Conservation (phyloP, 2,329 filamentous ascomycete genomes). For the Raffaelea ambrosiae region DNA sequence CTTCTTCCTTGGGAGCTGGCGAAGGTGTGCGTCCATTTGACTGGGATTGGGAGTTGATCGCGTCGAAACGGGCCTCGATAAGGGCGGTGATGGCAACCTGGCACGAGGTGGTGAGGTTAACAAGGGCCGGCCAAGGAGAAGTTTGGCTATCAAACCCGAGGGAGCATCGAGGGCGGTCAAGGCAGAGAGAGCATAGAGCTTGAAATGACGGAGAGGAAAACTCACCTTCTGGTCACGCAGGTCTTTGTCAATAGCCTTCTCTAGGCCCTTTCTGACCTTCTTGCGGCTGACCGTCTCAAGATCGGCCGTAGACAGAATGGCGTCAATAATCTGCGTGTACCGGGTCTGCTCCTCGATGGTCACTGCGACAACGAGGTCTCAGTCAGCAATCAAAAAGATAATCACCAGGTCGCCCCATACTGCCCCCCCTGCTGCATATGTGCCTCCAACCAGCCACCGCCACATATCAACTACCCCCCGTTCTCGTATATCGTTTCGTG, state of each 20-base stretch:
- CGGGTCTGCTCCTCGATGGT: constrained; percentile 37
- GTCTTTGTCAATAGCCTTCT: constrained; percentile 47
- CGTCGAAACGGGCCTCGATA: constrained; percentile 67
- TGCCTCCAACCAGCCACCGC: constrained; percentile 1
- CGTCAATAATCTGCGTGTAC: constrained; percentile 53
- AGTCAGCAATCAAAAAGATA: no score
- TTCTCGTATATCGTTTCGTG: no score
- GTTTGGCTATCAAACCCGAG: background rate
- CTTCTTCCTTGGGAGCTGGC: constrained; percentile 14
- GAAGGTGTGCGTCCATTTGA: constrained; percentile 34
- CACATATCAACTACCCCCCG: background rate
- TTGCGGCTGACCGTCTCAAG: constrained; percentile 57
- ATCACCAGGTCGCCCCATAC: background rate
- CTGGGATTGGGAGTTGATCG: constrained; percentile 45
- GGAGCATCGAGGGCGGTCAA: background rate
- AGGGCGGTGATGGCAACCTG: constrained; percentile 63
- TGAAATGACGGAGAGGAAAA: background rate
- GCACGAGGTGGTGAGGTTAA: background rate
- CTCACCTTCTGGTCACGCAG: constrained; percentile 50
- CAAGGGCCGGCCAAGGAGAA: background rate
- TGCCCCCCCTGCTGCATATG: background rate
- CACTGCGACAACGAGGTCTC: constrained; percentile 26
- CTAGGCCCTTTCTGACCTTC: constrained; percentile 50
- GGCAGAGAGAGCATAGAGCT: background rate
- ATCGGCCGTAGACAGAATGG: constrained; percentile 48